A percentile compares a stretch with the other conserved stretches of the same genome.
phyloP scores from a whole-genome alignment of 257 asterid genomes.

The Nicotiana tomentosiformis region DNA sequence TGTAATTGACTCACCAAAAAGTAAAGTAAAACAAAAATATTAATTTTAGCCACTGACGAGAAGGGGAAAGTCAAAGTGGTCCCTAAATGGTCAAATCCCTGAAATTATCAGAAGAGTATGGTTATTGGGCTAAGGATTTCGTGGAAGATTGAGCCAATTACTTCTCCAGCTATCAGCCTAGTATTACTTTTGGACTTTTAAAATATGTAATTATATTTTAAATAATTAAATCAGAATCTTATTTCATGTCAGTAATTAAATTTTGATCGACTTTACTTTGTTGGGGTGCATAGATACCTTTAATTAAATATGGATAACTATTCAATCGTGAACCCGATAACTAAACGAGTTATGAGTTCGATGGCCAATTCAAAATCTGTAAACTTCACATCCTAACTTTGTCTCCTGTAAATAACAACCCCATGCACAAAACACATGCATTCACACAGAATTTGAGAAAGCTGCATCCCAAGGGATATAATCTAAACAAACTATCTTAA shows the following conservation, averaged over 20 bases:
- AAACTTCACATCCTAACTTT: no score
- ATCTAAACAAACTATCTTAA: fast-evolving
- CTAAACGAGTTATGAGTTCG: no score
- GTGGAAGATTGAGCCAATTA: slow-evolving; percentile 34
- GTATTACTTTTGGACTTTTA: neutral
- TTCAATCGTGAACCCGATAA: no score
- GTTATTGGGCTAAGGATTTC: slow-evolving; percentile 32
- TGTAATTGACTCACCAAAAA: neutral
- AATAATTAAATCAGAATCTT: neutral
- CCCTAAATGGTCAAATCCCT: slow-evolving; percentile 44
- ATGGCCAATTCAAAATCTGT: no score
- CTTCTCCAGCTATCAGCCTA: slow-evolving; percentile 15
- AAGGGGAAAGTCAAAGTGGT: slow-evolving; percentile 47
- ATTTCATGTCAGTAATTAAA: neutral
- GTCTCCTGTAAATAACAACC: fast-evolving
- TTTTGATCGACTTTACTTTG: neutral
- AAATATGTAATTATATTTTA: no score
- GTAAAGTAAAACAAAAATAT: neutral
- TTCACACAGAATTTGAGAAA: no score
- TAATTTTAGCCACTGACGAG: neutral
- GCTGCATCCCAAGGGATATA: no score
- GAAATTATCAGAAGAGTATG: slow-evolving; percentile 25
- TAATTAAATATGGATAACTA: no score
- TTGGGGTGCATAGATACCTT: no score
- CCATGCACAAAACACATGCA: fast-evolving